phyloP scores from a whole-genome alignment of 1,284 basidiomycete species.

The Heterobasidion parviporum region DNA sequence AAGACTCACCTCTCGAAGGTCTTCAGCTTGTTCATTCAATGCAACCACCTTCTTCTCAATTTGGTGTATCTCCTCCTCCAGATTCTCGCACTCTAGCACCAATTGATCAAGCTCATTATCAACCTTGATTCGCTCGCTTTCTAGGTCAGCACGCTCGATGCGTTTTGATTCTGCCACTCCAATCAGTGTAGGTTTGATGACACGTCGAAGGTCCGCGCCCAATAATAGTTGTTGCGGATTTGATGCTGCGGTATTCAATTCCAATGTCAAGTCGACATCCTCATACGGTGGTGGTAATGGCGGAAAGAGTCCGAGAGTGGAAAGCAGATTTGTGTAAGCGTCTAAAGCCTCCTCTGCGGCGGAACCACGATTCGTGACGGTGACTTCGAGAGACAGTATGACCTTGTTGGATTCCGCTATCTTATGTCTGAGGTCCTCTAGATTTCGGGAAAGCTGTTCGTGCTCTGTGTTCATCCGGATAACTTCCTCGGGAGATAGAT shows the following conservation, averaged over 20 bases:
- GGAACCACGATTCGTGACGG: conserved; percentile 66
- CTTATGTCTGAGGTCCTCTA: conserved; percentile 71
- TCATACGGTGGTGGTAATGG: conserved; percentile 60
- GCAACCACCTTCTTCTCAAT: conserved; percentile 59
- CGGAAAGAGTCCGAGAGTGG: conserved; percentile 66
- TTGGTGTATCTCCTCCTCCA: conserved; percentile 64
- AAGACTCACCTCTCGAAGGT: conserved; percentile 57
- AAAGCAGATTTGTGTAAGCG: conserved; percentile 63
- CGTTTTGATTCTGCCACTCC: conserved; percentile 62
- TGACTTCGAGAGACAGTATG: conserved; percentile 71
- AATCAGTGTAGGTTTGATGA: conserved; percentile 66
- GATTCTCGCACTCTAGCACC: conserved; percentile 67
- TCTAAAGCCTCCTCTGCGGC: conserved; percentile 75
- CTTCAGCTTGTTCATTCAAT: conserved; percentile 72
- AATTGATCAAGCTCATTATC: conserved; percentile 76
- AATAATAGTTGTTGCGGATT: conserved; percentile 55
- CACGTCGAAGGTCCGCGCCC: conserved; percentile 58
- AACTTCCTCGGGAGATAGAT: conserved; percentile 81
- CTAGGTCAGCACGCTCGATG: conserved; percentile 55
- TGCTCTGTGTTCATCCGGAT: conserved; percentile 81
- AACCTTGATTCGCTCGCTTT: conserved; percentile 66
- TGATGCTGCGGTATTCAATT: conserved; percentile 65
- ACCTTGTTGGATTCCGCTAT: conserved; percentile 62
- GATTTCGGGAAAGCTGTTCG: conserved; percentile 57
- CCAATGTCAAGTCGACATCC: conserved; percentile 63